Conservation (phyloP, 129 eudicot genomes). For the Centella asiatica region DNA sequence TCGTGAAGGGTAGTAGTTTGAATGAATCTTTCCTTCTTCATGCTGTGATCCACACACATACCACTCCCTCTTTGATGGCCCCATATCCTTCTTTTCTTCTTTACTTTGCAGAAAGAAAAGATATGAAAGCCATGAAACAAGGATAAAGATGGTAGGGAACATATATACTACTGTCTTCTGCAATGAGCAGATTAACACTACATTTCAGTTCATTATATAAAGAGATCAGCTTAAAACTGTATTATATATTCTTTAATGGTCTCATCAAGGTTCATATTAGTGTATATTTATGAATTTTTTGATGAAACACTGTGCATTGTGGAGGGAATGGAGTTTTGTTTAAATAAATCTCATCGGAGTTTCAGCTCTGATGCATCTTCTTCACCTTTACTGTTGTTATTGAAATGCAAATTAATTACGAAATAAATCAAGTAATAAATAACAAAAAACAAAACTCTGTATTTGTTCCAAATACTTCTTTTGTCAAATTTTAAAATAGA, state of each 20-base stretch:
- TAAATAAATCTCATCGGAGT: too few species aligned
- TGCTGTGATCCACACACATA: constrained; percentile 10
- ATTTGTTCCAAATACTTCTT: too few species aligned
- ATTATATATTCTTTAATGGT: background rate
- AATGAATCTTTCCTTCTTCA: constrained; percentile 2
- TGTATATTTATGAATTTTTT: background rate
- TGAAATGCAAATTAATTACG: too few species aligned
- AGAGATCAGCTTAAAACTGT: background rate
- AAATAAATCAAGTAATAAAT: too few species aligned
- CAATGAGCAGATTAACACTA: background rate
- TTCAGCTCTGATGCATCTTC: too few species aligned
- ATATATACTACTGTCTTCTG: background rate
- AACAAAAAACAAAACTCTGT: too few species aligned
- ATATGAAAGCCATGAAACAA: constrained; percentile 27
- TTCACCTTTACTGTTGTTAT: too few species aligned
- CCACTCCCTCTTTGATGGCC: constrained; percentile 12
- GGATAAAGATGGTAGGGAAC: constrained; percentile 3
- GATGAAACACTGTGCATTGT: too few species aligned
- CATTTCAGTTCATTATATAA: background rate
- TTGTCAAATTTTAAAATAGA: too few species aligned
- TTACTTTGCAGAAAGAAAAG: constrained; percentile 14
- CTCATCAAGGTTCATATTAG: background rate
- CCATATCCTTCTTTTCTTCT: constrained; percentile 3
- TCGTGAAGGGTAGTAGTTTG: constrained; percentile 10
- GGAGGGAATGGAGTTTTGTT: too few species aligned